Conservation (phyloP, 2,329 filamentous ascomycete species). For the Monosporascus sp. region DNA sequence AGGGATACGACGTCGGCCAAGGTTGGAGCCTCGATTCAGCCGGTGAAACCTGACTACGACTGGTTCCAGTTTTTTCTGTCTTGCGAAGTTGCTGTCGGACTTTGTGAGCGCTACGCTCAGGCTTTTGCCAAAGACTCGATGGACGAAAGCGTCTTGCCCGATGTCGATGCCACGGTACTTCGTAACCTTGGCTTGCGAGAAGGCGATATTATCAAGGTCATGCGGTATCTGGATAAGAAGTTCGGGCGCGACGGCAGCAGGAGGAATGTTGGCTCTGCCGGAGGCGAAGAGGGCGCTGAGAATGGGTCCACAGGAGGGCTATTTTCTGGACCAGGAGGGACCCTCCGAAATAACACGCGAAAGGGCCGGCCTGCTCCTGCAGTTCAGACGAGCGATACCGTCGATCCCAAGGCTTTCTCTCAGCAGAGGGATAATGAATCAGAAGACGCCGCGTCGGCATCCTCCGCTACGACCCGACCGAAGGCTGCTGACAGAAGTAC, state of each 20-base stretch:
- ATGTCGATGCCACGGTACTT: conserved; percentile 77
- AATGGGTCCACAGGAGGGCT: conserved; percentile 61
- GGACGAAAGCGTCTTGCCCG: conserved; percentile 87
- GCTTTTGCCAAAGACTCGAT: conserved; percentile 89
- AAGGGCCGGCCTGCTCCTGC: conserved; percentile 84
- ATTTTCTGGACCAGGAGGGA: conserved; percentile 89
- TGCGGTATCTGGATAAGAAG: conserved; percentile 79
- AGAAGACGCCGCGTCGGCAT: conserved; percentile 35
- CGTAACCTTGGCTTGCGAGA: conserved; percentile 90
- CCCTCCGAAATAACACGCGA: conserved; percentile 87
- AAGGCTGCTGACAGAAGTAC: conserved; percentile 24
- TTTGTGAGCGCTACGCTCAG: conserved; percentile 90
- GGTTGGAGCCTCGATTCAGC: conserved; percentile 59
- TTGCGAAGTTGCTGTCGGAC: conserved; percentile 84
- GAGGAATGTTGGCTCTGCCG: conserved; percentile 26
- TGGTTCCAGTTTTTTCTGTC: conserved; percentile 99
- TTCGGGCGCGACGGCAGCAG: conserved; percentile 63
- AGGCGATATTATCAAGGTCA: conserved; percentile 93
- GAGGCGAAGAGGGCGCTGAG: conserved; percentile 43
- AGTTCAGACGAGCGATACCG: conserved; percentile 77
- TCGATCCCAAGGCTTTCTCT: conserved; percentile 83
- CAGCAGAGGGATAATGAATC: conserved; percentile 46
- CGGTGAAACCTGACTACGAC: conserved; percentile 72
- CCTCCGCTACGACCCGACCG: conserved; percentile 22
- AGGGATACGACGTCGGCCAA: conserved; percentile 27